Conservation (phyloP, 176 grass and related monocot genomes). For the Juncus inflexus region DNA sequence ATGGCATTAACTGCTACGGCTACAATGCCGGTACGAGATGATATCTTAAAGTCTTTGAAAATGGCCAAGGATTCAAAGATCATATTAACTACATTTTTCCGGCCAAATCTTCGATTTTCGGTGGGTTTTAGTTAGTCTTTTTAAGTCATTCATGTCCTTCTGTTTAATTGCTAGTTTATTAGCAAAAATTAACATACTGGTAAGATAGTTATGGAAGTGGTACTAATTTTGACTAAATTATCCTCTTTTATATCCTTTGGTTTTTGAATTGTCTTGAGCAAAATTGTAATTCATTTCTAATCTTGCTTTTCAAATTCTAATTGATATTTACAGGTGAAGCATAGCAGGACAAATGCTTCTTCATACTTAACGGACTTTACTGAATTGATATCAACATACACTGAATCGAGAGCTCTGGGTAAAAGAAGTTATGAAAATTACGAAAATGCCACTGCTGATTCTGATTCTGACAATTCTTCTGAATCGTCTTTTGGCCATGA, state of each 20-base stretch:
- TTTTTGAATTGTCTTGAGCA: neutral
- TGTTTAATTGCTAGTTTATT: conserved; percentile 24
- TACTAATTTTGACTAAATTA: neutral
- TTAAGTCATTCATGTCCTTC: neutral
- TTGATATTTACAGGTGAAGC: conserved; percentile 63
- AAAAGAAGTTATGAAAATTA: conserved; percentile 32
- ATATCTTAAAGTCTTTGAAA: conserved; percentile 81
- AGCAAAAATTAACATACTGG: neutral
- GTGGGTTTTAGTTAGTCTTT: conserved; percentile 40
- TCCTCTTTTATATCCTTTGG: no score
- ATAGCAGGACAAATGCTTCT: conserved; percentile 60
- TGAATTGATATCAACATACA: conserved; percentile 63
- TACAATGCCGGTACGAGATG: conserved; percentile 76
- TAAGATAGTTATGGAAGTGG: neutral
- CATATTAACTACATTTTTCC: conserved; percentile 84
- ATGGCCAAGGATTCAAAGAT: conserved; percentile 48
- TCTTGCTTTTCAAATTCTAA: neutral
- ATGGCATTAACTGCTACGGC: conserved; percentile 96
- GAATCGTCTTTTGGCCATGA: conserved; percentile 30
- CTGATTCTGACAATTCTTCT: conserved; percentile 44
- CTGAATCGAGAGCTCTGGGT: conserved; percentile 28
- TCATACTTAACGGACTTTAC: conserved; percentile 70
- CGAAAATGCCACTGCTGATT: conserved; percentile 28
- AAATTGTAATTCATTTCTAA: conserved; percentile 3
- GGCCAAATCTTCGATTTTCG: conserved; percentile 78